Evolutionary conservation across 352 stramenopile species (phyloP).

Genomic region (Phytopythium delawarense): DNA sequence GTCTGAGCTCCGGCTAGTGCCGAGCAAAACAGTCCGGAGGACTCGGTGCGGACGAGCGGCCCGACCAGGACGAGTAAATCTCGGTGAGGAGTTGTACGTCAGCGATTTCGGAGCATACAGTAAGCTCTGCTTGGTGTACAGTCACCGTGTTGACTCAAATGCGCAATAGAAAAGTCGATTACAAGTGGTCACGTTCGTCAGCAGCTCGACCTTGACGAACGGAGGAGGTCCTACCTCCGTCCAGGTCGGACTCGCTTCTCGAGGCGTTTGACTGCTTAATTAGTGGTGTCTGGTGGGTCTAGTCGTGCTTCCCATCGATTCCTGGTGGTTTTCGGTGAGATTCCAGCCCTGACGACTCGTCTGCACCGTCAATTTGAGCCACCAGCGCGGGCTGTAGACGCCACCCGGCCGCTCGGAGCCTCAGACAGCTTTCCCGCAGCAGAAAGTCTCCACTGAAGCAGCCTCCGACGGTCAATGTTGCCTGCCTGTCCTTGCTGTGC

Average conservation of each 20-base stretch:
- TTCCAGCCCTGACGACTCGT: background rate
- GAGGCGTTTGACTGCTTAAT: background rate
- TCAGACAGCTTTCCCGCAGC: background rate
- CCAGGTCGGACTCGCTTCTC: background rate
- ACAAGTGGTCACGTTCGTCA: background rate
- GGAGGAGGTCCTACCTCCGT: background rate
- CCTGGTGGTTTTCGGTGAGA: background rate
- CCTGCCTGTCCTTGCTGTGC: background rate
- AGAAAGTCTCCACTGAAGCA: background rate
- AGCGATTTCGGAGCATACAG: background rate
- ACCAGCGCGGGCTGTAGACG: background rate
- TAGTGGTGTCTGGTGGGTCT: background rate
- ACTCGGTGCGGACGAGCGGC: too few relatives aligned
- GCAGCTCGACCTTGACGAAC: background rate
- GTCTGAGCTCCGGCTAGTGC: too few relatives aligned
- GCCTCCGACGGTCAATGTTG: background rate
- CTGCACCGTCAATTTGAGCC: background rate
- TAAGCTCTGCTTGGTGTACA: background rate
- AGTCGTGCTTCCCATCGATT: background rate
- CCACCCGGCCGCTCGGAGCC: background rate
- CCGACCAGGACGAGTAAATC: too few relatives aligned
- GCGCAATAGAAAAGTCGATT: slow-evolving; percentile 1
- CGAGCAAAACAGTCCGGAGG: too few relatives aligned
- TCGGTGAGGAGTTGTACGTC: too few relatives aligned
- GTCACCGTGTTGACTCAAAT: background rate